Base-by-base conservation (phyloP, 2,329 filamentous ascomycete genomes). In the Beauveria bassiana region DNA sequence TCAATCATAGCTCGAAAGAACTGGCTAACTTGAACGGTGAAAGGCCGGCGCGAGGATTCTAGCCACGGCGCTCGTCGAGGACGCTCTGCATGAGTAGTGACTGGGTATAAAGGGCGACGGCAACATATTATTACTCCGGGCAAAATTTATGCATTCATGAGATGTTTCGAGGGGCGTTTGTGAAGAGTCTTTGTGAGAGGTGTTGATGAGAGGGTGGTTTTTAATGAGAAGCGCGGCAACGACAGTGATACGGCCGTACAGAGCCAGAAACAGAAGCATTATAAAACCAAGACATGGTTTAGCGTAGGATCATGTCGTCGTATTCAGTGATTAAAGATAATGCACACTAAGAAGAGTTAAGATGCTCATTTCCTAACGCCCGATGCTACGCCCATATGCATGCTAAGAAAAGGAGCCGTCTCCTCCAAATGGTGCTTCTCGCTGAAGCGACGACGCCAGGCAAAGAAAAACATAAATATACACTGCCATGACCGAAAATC, bases 41-140 rank as follows among this genome's bases (percentile, higher is more conserved):
- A 64, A 63, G 14, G 42, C 50, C 9, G 55, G 59, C 14, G 59
- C 59, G 6, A 53, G 63, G 52, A 56, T 66, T 24, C 61, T 68
- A 10, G 54, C 63, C 34, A 67, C 64, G 18, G 18, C 31, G 1
- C 59, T 61, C 5, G 28, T 54, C 12, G 34, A 54, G 3, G 51
- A 66, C 10, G 65, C 55, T 34, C 12, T 34, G 31, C 31, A 34
- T 5, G 31, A 61, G 38, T 51, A 57, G 28, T 64, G 64, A 16
- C 53, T 65, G 1, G 50, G 3, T 2, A 62, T 54, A 16, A 63
- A 65, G 46, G 56, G 57, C 2, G 61, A 65, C 5, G 64, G 61
- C 3, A 64, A 65, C 63, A 64, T 40, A 61, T 64, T 0, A 52
- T 60, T 60, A 51, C 56, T 20, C 56, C 28, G 45, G 34, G 2